Evolutionary conservation across 805 yeast genomes (phyloP).

Genomic region (Candida rishiriensis): DNA sequence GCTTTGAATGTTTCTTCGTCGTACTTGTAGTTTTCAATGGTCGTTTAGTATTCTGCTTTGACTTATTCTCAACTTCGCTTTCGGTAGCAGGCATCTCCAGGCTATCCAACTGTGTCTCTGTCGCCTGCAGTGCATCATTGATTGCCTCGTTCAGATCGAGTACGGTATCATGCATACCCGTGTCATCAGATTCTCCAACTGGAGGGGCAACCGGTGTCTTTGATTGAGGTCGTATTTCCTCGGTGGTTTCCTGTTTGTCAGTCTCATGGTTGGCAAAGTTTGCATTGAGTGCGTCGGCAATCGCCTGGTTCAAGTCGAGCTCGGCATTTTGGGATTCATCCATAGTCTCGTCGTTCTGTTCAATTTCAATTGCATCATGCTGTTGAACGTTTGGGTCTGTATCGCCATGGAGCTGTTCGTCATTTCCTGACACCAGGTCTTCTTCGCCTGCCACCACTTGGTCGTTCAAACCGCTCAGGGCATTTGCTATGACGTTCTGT

Average conservation of each 20-base stretch:
- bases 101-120: constrained; percentile 1
- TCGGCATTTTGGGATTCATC: constrained; percentile 5
- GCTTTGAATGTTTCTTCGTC: no score
- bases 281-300: constrained; percentile 23
- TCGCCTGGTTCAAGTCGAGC: constrained; percentile 19
- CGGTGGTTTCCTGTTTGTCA: not conserved
- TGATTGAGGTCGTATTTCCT: not conserved
- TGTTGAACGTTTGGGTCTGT: no score
- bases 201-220: not conserved
- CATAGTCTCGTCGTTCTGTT: not conserved
- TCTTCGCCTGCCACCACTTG: no score
- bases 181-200: not conserved
- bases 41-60: no score
- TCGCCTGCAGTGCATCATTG: constrained; percentile 12
- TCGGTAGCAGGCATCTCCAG: no score
- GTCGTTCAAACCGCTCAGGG: not conserved
- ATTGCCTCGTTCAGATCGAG: constrained; percentile 17
- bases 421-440: no score
- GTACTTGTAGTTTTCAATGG: no score
- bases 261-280: constrained; percentile 8
- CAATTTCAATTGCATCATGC: not conserved
- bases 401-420: no score
- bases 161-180: constrained; percentile 1
- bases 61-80: not conserved
- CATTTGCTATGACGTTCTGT: not conserved